Conservation (phyloP, 306 rosid genomes). For the Cercis canadensis region DNA sequence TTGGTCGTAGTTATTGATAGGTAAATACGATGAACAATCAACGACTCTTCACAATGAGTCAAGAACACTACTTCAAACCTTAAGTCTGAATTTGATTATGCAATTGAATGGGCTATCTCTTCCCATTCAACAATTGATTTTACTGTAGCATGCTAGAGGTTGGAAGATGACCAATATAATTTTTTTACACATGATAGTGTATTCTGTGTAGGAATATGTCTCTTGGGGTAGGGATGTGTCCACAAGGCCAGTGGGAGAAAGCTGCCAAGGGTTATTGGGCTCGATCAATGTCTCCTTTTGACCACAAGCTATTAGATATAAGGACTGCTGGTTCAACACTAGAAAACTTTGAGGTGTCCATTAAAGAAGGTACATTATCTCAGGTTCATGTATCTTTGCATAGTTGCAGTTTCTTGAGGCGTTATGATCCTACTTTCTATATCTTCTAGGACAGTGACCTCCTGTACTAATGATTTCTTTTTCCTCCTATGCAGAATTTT, state of each 20-base stretch:
- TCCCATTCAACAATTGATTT: slow-evolving; percentile 8
- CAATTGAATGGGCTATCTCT: neutral
- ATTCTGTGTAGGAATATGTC: slow-evolving; percentile 73
- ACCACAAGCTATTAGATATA: slow-evolving; percentile 71
- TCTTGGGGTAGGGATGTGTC: slow-evolving; percentile 77
- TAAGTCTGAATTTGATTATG: slow-evolving; percentile 26
- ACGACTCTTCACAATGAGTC: neutral
- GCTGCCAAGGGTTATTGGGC: slow-evolving; percentile 75
- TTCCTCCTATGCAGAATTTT: slow-evolving; percentile 66
- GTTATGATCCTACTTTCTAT: neutral
- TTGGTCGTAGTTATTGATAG: neutral
- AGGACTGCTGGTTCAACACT: slow-evolving; percentile 66
- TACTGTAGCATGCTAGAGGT: slow-evolving; percentile 14
- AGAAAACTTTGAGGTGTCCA: slow-evolving; percentile 69
- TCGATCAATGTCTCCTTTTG: slow-evolving; percentile 85
- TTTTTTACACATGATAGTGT: slow-evolving; percentile 11
- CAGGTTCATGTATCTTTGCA: slow-evolving; percentile 17
- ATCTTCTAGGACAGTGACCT: slow-evolving; percentile 4
- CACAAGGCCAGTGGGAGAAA: slow-evolving; percentile 88
- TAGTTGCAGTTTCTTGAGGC: slow-evolving; percentile 25
- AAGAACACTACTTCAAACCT: neutral
- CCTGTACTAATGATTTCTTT: slow-evolving; percentile 8
- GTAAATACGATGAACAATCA: slow-evolving; percentile 19
- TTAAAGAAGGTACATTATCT: slow-evolving; percentile 71
- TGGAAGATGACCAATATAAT: slow-evolving; percentile 7